phyloP scores from a whole-genome alignment of 495 filamentous ascomycete species.

The Podospora fimiseda region DNA sequence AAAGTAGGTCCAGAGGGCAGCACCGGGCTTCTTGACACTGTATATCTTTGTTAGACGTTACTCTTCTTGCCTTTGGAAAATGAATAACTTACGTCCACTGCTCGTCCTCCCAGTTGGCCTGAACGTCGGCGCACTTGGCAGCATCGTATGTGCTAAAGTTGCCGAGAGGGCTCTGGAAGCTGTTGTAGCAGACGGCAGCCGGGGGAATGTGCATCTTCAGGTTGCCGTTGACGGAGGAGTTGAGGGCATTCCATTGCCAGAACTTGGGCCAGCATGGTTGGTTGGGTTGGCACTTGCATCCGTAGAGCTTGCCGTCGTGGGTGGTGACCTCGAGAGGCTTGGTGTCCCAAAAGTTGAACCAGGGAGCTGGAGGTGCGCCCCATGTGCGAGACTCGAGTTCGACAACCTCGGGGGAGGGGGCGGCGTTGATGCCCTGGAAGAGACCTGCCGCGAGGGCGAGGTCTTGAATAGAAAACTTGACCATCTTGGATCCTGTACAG shows the following conservation, averaged over 20 bases:
- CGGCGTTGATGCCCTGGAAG: neutral
- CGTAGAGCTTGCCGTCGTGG: slow-evolving; percentile 24
- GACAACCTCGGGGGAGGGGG: neutral
- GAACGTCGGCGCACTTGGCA: slow-evolving; percentile 29
- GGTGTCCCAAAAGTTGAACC: slow-evolving; percentile 10
- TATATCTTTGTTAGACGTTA: neutral
- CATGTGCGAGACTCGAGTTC: neutral
- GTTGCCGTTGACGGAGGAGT: slow-evolving; percentile 33
- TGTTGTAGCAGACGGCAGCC: slow-evolving; percentile 33
- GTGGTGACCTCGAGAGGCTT: neutral
- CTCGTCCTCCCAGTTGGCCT: slow-evolving; percentile 30
- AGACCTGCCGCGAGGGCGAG: neutral
- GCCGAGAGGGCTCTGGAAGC: slow-evolving; percentile 32
- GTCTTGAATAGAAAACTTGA: neutral
- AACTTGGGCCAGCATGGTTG: slow-evolving; percentile 37
- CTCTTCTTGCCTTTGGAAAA: neutral
- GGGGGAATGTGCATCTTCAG: slow-evolving; percentile 34
- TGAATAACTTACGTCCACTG: slow-evolving; percentile 27
- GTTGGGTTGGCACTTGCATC: slow-evolving; percentile 38
- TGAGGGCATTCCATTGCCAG: slow-evolving; percentile 28
- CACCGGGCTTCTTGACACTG: slow-evolving; percentile 32
- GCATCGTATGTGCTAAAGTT: slow-evolving; percentile 34
- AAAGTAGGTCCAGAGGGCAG: slow-evolving; percentile 35
- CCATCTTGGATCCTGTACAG: neutral
- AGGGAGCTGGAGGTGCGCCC: neutral